These are phyloP conservation scores for Cutaneotrichosporon sp. DNA, from an alignment of 1,284 basidiomycete species.

Conservation along the genomic window DNA sequence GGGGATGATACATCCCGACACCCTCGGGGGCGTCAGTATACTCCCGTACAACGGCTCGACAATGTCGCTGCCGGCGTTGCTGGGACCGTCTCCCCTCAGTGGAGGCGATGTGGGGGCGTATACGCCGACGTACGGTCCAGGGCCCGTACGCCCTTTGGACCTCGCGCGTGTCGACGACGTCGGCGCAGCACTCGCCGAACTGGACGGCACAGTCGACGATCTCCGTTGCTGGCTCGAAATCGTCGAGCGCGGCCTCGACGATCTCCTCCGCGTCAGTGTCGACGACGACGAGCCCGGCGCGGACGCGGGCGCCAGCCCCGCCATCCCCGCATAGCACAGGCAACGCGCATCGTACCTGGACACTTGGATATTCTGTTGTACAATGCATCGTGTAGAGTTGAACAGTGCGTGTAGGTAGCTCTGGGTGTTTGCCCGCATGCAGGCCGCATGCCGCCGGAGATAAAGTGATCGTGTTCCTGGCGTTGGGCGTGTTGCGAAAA, in stretches of 20 bases:
- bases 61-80: neutral
- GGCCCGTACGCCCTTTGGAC: conserved; percentile 10
- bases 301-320: neutral
- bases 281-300: conserved; percentile 8
- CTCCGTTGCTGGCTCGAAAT: conserved; percentile 73
- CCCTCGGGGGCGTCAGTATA: no score
- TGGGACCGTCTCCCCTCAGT: no score
- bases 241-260: conserved; percentile 65
- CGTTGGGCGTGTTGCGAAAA: no score
- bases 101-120: neutral
- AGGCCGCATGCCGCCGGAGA: no score
- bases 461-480: no score
- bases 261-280: conserved; percentile 51
- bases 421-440: no score
- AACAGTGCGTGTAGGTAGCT: no score
- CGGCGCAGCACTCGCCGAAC: conserved; percentile 54
- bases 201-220: conserved; percentile 71
- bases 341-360: neutral
- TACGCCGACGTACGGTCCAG: neutral
- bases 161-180: conserved; percentile 8
- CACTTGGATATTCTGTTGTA: neutral
- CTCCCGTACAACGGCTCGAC: neutral
- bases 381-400: neutral
- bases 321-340: neutral
- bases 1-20: no score